Percentiles rank a stretch among this genome's conserved stretches.
These are phyloP conservation scores for Kuraishia floccosa DNA, from an alignment of 805 yeast species.

Conservation along the genomic window DNA sequence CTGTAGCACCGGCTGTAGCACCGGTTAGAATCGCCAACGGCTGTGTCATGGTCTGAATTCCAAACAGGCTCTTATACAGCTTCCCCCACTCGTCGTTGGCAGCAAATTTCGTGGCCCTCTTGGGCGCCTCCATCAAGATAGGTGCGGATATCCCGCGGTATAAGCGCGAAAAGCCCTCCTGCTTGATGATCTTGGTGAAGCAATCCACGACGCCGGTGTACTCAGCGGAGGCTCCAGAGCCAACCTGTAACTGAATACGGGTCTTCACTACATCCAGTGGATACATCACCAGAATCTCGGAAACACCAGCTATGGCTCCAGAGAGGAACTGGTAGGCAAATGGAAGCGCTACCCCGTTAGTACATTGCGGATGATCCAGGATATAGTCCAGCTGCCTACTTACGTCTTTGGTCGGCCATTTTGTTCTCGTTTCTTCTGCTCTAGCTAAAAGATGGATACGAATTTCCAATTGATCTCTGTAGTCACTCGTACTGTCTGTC, in stretches of 20 bases:
- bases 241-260: conserved; percentile 81
- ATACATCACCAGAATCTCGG: conserved; percentile 91
- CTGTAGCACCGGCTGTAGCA: conserved; percentile 97
- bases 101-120: conserved; percentile 97
- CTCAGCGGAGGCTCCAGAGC: conserved; percentile 38
- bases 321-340: conserved; percentile 83
- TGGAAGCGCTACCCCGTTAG: conserved; percentile 76
- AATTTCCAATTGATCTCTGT: too few species aligned
- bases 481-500: too few species aligned
- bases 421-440: too few species aligned
- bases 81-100: conserved; percentile 96
- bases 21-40: conserved; percentile 85
- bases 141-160: conserved; percentile 96
- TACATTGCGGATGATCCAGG: too few species aligned
- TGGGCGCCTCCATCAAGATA: conserved; percentile 97
- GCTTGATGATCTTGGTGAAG: conserved; percentile 67
- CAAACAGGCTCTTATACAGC: conserved; percentile 63
- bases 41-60: conserved; percentile 61
- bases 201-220: conserved; percentile 83
- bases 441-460: too few species aligned
- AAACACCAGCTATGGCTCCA: conserved; percentile 96
- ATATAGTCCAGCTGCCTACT: too few species aligned
- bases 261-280: conserved; percentile 97
- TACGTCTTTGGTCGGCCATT: too few species aligned
- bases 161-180: conserved; percentile 75